Base-by-base conservation (phyloP, 257 asterid genomes). In the Mitragyna speciosa region DNA sequence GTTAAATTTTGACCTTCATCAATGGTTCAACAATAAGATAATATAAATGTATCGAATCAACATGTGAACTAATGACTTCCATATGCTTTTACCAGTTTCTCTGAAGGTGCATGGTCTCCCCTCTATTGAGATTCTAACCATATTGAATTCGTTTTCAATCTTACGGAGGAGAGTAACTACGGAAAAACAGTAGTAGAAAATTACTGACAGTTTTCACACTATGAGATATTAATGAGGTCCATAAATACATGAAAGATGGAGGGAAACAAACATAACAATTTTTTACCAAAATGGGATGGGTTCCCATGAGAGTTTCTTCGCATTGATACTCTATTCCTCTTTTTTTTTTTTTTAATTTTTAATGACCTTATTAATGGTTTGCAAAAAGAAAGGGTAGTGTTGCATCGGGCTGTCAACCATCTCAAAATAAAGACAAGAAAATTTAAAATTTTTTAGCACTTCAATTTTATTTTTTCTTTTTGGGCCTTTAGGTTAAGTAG, bases 61-160 rank as follows among this genome's bases (percentile, higher is more conserved):
- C n/a, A 14, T 72, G 43, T 26, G 76, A 48, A 72, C 58, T 59
- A 0, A 28, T 36, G 66, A 74, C 67, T 59, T 51, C 36, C 66
- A 33, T 51, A 24, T 33, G 36, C 81, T 36, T 54, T 69, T 52
- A 9, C 31, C 16, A 19, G 68, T 26, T 63, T 63, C 36, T 63
- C 36, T 61, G 33, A 9, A n/a, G 17, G 33, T 51, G 77, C 77
- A 73, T 52, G 31, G 56, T 12, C 19, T 12, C n/a, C 20, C 20
- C 58, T 45, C 72, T 22, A 72, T 72, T 72, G 76, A 49, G 54
- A 72, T 72, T 28, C 63, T 76, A 76, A 39, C 79, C 59, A 59
- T 59, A 36, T n/a, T n/a, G 10, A 36, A 61, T 41, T 67, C 47
- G 26, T 17, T 67, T 30, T 67, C 26, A 39, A 33, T 67, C 6